These are phyloP conservation scores for Xylariaceae sp. DNA, from an alignment of 2,329 filamentous ascomycete species.

Conservation along the genomic window DNA sequence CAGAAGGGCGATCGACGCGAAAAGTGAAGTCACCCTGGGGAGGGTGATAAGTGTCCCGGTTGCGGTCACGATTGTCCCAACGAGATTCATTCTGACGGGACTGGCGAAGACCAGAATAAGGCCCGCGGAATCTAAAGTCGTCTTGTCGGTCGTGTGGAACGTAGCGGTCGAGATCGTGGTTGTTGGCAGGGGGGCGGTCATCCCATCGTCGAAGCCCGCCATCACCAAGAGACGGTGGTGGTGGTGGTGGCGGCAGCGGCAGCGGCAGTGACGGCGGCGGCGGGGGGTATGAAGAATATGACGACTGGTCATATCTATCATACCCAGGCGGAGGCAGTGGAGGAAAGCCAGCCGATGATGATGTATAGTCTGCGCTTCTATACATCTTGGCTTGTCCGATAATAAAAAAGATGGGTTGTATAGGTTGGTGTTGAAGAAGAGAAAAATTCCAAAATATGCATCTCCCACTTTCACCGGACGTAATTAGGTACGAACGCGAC, in stretches of 20 bases:
- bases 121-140: constrained; percentile 28
- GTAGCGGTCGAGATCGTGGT: constrained; percentile 17
- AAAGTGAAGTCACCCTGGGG: constrained; percentile 60
- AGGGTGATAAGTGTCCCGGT: constrained; percentile 36
- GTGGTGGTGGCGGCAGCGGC: too few species aligned
- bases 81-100: constrained; percentile 10
- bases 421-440: too few species aligned
- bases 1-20: constrained; percentile 54
- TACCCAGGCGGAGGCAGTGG: constrained; percentile 13
- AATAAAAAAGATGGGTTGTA: background rate
- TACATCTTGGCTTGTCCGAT: constrained; percentile 9
- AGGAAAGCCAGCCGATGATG: constrained; percentile 8
- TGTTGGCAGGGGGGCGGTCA: constrained; percentile 5
- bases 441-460: too few species aligned
- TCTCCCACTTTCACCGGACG: too few species aligned
- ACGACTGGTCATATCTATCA: constrained; percentile 17
- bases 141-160: constrained; percentile 19
- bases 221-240: constrained; percentile 5
- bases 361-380: constrained; percentile 13
- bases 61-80: constrained; percentile 10
- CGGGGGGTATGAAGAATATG: constrained; percentile 15
- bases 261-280: too few species aligned
- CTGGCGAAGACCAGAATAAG: constrained; percentile 32
- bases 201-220: background rate
- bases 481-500: too few species aligned